phyloP scores from a whole-genome alignment of 257 asterid genomes.

The Haberlea rhodopensis region DNA sequence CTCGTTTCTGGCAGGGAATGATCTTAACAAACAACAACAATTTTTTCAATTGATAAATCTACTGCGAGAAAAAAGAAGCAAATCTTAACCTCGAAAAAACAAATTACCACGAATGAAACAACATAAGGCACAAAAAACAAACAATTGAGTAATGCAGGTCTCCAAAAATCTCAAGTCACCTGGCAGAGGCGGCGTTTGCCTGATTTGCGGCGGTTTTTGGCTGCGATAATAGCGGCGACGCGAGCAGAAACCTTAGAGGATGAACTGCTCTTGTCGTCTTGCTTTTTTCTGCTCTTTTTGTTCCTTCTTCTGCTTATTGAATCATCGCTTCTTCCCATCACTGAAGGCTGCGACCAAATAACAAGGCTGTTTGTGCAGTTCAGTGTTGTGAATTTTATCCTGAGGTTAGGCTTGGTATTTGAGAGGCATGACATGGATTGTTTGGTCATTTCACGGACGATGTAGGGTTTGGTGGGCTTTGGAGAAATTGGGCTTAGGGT shows the following conservation, averaged over 20 bases:
- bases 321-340: slow-evolving; percentile 55
- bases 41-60: neutral
- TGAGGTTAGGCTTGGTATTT: slow-evolving; percentile 27
- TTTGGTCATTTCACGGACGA: slow-evolving; percentile 3
- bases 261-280: slow-evolving; percentile 35
- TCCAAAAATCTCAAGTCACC: slow-evolving; percentile 22
- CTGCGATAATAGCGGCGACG: slow-evolving; percentile 56
- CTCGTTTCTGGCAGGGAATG: neutral
- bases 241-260: slow-evolving; percentile 47
- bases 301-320: slow-evolving; percentile 46
- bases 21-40: neutral
- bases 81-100: neutral
- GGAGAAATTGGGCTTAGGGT: slow-evolving; percentile 13
- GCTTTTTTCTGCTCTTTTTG: slow-evolving; percentile 39
- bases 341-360: slow-evolving; percentile 5
- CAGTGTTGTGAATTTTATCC: slow-evolving; percentile 19
- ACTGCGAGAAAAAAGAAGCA: neutral
- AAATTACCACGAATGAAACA: neutral
- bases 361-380: slow-evolving; percentile 17
- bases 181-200: slow-evolving; percentile 60
- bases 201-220: slow-evolving; percentile 55
- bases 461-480: neutral
- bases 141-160: neutral
- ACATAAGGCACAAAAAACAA: neutral
- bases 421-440: slow-evolving; percentile 4